phyloP scores from a whole-genome alignment of 202 grass and related monocot species.

The Zizania palustris region DNA sequence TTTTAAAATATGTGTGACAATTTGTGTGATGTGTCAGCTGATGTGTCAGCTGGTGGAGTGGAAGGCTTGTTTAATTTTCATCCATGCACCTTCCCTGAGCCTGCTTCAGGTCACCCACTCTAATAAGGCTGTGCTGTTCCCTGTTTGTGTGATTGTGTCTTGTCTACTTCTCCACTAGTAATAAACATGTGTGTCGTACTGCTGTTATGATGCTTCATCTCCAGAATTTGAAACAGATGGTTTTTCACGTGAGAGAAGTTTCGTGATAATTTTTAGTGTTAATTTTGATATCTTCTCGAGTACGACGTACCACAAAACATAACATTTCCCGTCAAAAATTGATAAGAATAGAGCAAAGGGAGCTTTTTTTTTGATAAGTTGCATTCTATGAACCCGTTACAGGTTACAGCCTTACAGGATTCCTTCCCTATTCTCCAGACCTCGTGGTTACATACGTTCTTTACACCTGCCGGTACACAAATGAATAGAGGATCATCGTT shows the following conservation, averaged over 20 bases:
- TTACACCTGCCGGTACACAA: constrained; percentile 11
- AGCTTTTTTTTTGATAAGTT: neutral
- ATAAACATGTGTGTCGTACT: constrained; percentile 15
- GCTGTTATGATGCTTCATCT: neutral
- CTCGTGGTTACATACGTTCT: neutral
- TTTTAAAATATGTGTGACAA: constrained; percentile 3
- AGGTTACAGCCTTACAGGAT: neutral
- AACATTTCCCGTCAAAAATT: too few relatives aligned
- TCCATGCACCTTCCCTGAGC: neutral
- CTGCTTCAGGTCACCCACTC: neutral
- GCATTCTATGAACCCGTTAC: constrained; percentile 2
- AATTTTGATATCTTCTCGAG: too few relatives aligned
- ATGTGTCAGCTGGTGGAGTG: neutral
- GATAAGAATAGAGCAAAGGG: neutral
- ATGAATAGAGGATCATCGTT: neutral
- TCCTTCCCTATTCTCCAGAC: neutral
- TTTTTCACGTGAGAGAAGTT: too few relatives aligned
- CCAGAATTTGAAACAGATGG: neutral
- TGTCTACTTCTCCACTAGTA: neutral
- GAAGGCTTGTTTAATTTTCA: neutral
- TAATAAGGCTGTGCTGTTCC: constrained; percentile 30
- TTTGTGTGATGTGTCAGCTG: neutral
- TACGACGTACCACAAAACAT: too few relatives aligned
- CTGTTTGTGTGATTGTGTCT: neutral
- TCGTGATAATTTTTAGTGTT: too few relatives aligned